phyloP scores from a whole-genome alignment of 228 moss, liverwort and hornwort genomes.

The Sphagnum magellanicum region DNA sequence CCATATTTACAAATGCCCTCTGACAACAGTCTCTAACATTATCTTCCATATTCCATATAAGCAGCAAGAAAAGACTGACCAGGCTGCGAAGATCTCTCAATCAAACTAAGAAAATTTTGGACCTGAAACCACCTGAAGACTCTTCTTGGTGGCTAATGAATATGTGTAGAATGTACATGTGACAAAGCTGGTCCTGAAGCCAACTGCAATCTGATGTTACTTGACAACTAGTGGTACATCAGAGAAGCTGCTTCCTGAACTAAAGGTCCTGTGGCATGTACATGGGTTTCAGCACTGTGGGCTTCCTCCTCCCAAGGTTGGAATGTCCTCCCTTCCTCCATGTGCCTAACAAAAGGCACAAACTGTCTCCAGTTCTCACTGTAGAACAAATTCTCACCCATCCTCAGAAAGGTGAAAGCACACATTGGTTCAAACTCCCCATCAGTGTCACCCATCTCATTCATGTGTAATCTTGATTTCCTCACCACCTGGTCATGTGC shows the following conservation, averaged over 20 bases:
- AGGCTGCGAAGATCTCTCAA: no score
- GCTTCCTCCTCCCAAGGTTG: conserved; percentile 40
- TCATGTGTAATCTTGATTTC: conserved; percentile 22
- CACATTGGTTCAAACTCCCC: conserved; percentile 26
- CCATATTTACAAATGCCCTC: no score
- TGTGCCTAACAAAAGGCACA: conserved; percentile 42
- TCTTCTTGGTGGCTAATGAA: no score
- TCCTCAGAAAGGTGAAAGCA: conserved; percentile 36
- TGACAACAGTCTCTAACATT: no score
- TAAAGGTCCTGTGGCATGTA: conserved; percentile 21
- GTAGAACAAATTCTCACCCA: conserved; percentile 31
- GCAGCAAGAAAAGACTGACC: no score
- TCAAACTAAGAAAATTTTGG: no score
- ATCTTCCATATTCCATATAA: no score
- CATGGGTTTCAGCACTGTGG: conserved; percentile 15
- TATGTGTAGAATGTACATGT: no score
- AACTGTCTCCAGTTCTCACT: conserved; percentile 33
- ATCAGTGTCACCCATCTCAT: neutral
- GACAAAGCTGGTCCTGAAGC: no score
- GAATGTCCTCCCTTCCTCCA: conserved; percentile 40
- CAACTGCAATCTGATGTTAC: conserved; percentile 5
- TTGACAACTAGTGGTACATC: conserved; percentile 43
- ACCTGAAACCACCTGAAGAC: no score
- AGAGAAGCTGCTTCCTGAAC: conserved; percentile 35
- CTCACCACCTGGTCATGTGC: conserved; percentile 38